phyloP scores from a whole-genome alignment of 129 eudicot genomes.

The Ambrosia artemisiifolia region DNA sequence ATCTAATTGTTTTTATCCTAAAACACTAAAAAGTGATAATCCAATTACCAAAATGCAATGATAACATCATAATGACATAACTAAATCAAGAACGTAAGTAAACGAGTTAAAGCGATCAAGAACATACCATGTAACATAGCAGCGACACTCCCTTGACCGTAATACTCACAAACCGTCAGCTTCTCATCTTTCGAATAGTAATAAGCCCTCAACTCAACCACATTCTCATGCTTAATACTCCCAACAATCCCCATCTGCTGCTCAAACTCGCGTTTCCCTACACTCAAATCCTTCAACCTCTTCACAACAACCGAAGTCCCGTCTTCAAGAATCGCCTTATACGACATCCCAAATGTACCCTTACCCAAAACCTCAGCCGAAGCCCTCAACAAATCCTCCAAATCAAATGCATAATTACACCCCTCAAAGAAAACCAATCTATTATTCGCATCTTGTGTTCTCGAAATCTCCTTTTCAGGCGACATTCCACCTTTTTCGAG shows the following conservation, averaged over 20 bases:
- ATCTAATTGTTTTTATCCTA: not conserved
- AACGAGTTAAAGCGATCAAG: conserved; percentile 8
- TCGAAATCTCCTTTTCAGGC: conserved; percentile 77
- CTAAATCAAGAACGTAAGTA: not conserved
- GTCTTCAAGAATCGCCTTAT: conserved; percentile 89
- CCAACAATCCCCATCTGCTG: conserved; percentile 88
- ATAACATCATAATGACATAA: conserved; percentile 6
- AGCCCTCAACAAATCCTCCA: conserved; percentile 93
- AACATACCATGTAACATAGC: conserved; percentile 87
- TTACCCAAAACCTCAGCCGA: conserved; percentile 97
- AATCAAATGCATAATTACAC: conserved; percentile 88
- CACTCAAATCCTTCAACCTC: conserved; percentile 88
- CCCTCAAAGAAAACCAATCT: conserved; percentile 87
- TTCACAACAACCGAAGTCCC: conserved; percentile 93
- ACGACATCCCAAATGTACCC: conserved; percentile 93
- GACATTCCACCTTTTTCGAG: conserved; percentile 77
- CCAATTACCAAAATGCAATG: conserved; percentile 11
- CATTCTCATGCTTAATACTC: conserved; percentile 85
- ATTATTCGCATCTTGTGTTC: conserved; percentile 79
- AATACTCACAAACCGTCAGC: conserved; percentile 81
- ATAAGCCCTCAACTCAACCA: conserved; percentile 80
- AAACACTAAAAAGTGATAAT: not conserved
- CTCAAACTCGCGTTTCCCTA: conserved; percentile 84
- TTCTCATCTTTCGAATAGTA: conserved; percentile 95
- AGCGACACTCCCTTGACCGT: conserved; percentile 81